Conservation (phyloP, 2,329 filamentous ascomycete species). For the Epichloe sp. region DNA sequence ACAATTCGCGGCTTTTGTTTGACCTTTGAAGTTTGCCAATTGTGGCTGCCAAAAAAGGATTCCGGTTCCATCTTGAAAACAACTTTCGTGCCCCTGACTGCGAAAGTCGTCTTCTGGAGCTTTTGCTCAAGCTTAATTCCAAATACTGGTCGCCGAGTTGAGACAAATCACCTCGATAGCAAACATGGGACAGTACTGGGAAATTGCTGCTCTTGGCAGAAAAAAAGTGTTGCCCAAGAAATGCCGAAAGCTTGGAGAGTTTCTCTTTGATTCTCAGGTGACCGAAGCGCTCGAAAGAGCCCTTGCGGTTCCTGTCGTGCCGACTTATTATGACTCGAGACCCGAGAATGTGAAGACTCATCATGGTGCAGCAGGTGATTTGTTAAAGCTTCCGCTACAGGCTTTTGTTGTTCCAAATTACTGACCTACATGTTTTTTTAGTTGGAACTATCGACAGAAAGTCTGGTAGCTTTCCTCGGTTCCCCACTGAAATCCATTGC, state of each 20-base stretch:
- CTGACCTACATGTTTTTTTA: neutral
- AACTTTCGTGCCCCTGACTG: no score
- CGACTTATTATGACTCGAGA: neutral
- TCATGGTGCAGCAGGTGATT: no score
- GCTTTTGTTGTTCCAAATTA: neutral
- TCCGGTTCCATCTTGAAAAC: no score
- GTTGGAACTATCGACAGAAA: neutral
- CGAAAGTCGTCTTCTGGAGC: no score
- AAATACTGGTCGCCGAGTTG: no score
- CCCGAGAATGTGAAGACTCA: neutral
- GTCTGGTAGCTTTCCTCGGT: neutral
- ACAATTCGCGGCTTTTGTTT: no score
- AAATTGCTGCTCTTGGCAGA: neutral
- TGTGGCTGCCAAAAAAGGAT: no score
- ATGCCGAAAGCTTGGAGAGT: neutral
- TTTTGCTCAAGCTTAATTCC: no score
- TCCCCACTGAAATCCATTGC: neutral
- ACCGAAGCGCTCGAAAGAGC: neutral
- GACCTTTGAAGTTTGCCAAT: no score
- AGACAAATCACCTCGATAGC: no score
- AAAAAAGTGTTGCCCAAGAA: neutral
- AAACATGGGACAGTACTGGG: neutral
- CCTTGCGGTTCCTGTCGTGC: neutral
- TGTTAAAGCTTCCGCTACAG: no score
- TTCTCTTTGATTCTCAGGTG: neutral